These are phyloP conservation scores for Aspergillus carlsbadensis DNA, from an alignment of 495 filamentous ascomycete genomes.

Conservation along the genomic window DNA sequence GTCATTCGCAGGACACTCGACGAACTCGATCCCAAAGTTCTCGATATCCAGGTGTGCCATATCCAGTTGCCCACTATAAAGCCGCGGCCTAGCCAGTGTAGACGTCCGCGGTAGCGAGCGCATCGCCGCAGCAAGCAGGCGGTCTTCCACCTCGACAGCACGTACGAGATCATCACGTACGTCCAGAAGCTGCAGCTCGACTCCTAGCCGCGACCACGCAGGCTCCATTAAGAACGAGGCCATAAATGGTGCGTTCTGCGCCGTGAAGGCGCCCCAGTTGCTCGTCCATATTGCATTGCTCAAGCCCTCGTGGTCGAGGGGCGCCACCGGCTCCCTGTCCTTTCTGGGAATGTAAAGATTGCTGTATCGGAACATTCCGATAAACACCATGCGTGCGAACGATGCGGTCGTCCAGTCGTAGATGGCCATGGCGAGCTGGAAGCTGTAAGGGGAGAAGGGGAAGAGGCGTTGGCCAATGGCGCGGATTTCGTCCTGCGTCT, in stretches of 20 bases:
- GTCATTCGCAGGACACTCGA: background rate
- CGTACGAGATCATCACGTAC: too few relatives aligned
- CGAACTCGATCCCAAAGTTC: background rate
- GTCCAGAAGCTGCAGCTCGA: too few relatives aligned
- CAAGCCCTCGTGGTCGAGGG: background rate
- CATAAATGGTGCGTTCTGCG: background rate
- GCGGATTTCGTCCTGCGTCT: background rate
- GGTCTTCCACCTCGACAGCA: too few relatives aligned
- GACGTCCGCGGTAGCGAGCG: too few relatives aligned
- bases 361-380: background rate
- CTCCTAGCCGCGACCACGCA: too few relatives aligned
- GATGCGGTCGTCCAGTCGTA: conserved; percentile 1
- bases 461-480: background rate
- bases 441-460: background rate
- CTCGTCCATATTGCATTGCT: background rate
- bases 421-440: background rate
- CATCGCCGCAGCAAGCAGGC: too few relatives aligned
- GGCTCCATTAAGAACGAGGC: too few relatives aligned
- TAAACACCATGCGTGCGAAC: background rate
- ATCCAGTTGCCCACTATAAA: background rate
- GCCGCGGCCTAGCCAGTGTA: too few relatives aligned
- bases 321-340: background rate
- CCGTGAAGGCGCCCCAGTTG: background rate
- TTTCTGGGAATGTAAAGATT: background rate
- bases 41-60: background rate